Base-by-base conservation (phyloP, 1,139 yeast genomes). In the Yamadazyma diddensiae region DNA sequence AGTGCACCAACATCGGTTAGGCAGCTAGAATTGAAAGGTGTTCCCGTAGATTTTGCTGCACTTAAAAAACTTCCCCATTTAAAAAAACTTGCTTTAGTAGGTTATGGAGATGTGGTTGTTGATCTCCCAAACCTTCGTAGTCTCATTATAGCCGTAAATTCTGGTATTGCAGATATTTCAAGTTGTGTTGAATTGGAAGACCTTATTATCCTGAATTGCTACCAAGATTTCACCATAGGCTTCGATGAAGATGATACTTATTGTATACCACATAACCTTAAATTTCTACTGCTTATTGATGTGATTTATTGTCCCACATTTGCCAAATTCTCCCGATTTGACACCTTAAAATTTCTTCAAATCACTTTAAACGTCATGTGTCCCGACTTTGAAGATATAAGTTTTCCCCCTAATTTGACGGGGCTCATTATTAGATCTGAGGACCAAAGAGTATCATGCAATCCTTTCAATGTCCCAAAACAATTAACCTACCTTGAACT, bases 131-230 rank as follows among this genome's bases (percentile, higher is more conserved):
- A 18, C 5, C 24, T 31, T 21, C 15, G 10, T 12, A 3, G 5
- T 6, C 23, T 33, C 10, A 25, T 19, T 12, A 6, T 29, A 3
- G 21, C 13, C 6, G 17, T 8, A 5, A 15, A 12, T 15, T 7
- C 15, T 7, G 21, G 10, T 4, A 5, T 8, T 10, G 31, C 21
- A 15, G 31, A 32, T 16, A 27, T 32, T 15, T 22, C 31, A 2
- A 8, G 16, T 2, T 19, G 24, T 8, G 5, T 4, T 6, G 17
- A 8, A 2, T 16, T 32, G n/a, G 6, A 11, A 4, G 25, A 23
- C n/a, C 13, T 23, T 7, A 7, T 6, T 23, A 23, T 23, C n/a
- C 6, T 13, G 4, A 5, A 11, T 5, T 10, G 25, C 5, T 11
- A 13, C 13, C n/a, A 23, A 6, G 16, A 23, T 23, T 23, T 23